Evolutionary conservation across 148 eudicot species (phyloP).

Genomic region (Vaccinium myrtillus): DNA sequence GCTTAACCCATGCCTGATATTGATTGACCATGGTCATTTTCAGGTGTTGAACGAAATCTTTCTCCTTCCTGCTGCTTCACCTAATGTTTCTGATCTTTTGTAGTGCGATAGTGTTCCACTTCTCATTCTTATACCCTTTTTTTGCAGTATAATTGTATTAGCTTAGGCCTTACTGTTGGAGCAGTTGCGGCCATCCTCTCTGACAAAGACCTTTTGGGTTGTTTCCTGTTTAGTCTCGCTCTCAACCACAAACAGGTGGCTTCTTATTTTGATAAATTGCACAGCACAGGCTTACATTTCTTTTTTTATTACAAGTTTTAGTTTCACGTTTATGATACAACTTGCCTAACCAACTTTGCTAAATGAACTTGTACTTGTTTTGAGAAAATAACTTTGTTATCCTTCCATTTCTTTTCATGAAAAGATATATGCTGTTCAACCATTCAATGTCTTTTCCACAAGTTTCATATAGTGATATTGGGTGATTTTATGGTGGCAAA

Average conservation of each 20-base stretch:
- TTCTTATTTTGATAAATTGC: conserved; percentile 6
- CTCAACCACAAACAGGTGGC: conserved; percentile 92
- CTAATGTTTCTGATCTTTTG: conserved; percentile 10
- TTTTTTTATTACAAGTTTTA: not conserved
- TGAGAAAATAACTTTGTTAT: not conserved
- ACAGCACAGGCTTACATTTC: not conserved
- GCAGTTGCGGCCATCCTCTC: conserved; percentile 80
- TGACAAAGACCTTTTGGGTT: conserved; percentile 66
- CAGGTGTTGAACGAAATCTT: conserved; percentile 47
- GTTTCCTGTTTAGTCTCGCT: conserved; percentile 68
- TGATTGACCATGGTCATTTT: conserved; percentile 96
- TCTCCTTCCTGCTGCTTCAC: not conserved
- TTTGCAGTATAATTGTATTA: conserved; percentile 85
- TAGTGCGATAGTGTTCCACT: not conserved
- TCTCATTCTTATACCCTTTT: conserved; percentile 12
- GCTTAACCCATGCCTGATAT: conserved; percentile 73
- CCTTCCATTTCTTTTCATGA: not conserved
- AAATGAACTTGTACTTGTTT: not conserved
- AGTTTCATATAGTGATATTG: not conserved
- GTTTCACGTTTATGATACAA: not conserved
- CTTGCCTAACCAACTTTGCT: not conserved
- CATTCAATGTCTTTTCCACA: not conserved
- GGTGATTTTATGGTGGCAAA: not conserved
- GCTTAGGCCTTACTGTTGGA: conserved; percentile 84
- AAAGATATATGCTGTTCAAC: not conserved